Base-by-base conservation (phyloP, 2,329 filamentous ascomycete species). In the Magnaporthiopsis poae region DNA sequence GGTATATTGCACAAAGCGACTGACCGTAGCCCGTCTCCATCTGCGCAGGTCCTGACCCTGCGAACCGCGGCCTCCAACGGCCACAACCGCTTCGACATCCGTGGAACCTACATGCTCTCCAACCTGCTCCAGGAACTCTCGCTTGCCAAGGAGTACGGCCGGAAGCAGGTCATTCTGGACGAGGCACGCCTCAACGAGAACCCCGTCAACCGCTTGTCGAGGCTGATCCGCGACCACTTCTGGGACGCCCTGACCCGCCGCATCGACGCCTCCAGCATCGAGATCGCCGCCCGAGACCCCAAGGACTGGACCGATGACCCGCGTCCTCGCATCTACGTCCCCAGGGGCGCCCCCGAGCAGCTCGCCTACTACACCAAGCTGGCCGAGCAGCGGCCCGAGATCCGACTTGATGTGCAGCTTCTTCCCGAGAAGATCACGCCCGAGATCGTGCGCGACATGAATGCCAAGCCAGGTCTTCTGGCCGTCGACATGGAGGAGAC, bases 231-330 rank as follows among this genome's bases (percentile, higher is more conserved):
- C 69, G 88, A 92, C 71, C 90, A 91, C 66, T 99, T 98, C 77
- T 99, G 95, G 95, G 88, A 92, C 68, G 91, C 90, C 7, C 79
- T 99, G 70, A 98, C 94, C 4, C 86, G 95, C 68, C 86, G 90
- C 13, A 96, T 98, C 71, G 95, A 99, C 78, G 91, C 88, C 12
- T 91, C 89, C 61, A 91, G 88, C 73, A 91, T 99, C 72, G 91
- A 93, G 68, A 81, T 92, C 70, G 94, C 95, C 25, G 95, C 91
- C 27, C 86, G 82, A 69, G 95, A 99, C 74, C 91, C 94, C 60
- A 98, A 99, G 77, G 94, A 98, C 76, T 96, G 93, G 92, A 98
- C 93, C 1, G 84, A 85, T 67, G 90, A 98, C 73, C 93, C 92
- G 7, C 86, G 91, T 21, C 94, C 94, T 2, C 88, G 95, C 64